phyloP scores from a whole-genome alignment of 2,329 filamentous ascomycete genomes.

The Simplicillium aogashimaense region DNA sequence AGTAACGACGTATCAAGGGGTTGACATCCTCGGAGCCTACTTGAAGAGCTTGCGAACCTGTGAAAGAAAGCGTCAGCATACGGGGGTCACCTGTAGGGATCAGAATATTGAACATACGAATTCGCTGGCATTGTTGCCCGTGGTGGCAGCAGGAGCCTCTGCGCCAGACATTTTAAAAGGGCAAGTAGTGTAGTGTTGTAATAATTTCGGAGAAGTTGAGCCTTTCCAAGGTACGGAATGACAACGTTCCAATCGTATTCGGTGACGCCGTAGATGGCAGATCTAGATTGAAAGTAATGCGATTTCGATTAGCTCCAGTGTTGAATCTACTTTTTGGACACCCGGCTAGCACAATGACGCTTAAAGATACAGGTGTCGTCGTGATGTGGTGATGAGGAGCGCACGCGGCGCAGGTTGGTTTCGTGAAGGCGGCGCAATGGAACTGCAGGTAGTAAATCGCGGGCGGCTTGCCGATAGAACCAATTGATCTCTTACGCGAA shows the following conservation, averaged over 20 bases:
- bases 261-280: too few relatives aligned
- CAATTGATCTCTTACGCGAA: neutral
- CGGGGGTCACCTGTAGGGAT: neutral
- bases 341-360: too few relatives aligned
- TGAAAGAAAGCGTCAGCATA: slow-evolving; percentile 17
- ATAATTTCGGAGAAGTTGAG: neutral
- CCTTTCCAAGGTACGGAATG: too few relatives aligned
- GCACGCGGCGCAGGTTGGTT: too few relatives aligned
- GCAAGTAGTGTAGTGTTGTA: neutral
- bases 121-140: slow-evolving; percentile 79
- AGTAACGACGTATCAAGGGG: neutral
- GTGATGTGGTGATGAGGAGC: too few relatives aligned
- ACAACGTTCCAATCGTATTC: too few relatives aligned
- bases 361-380: too few relatives aligned
- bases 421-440: slow-evolving; percentile 1
- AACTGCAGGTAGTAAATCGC: too few relatives aligned
- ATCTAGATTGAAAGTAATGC: too few relatives aligned
- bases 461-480: neutral
- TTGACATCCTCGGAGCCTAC: slow-evolving; percentile 35
- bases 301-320: too few relatives aligned
- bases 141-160: slow-evolving; percentile 23
- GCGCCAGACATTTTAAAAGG: slow-evolving; percentile 20
- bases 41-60: slow-evolving; percentile 98
- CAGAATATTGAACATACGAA: slow-evolving; percentile 57
- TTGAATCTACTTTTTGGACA: too few relatives aligned